Percentiles rank a stretch among this genome's conserved stretches.
Evolutionary conservation across 2,329 filamentous ascomycete species (phyloP).

Genomic region (Claviceps africana): DNA sequence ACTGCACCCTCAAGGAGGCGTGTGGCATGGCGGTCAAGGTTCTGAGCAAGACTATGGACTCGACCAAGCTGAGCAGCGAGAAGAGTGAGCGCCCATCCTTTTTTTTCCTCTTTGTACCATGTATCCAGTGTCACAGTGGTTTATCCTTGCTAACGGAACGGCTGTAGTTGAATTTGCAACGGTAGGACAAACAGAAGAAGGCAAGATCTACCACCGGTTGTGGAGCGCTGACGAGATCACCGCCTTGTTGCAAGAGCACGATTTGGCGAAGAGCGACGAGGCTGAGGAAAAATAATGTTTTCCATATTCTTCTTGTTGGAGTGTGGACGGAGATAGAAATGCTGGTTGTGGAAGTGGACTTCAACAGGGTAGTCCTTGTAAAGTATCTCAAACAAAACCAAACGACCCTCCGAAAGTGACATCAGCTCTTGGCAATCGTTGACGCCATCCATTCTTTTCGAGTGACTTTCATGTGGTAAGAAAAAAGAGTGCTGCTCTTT

Average conservation of each 20-base stretch:
- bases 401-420: not conserved
- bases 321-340: slow-evolving; percentile 5
- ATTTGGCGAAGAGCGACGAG: slow-evolving; percentile 75
- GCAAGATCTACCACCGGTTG: slow-evolving; percentile 94
- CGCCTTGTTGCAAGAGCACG: slow-evolving; percentile 84
- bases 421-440: not conserved
- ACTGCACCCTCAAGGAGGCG: slow-evolving; percentile 89
- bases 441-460: not conserved
- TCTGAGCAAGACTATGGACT: slow-evolving; percentile 99
- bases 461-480: not conserved
- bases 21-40: slow-evolving; percentile 98
- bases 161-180: slow-evolving; percentile 86
- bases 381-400: slow-evolving; percentile 8
- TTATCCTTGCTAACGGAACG: slow-evolving; percentile 8
- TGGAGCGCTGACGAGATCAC: slow-evolving; percentile 97
- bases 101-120: not conserved
- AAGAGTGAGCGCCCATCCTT: slow-evolving; percentile 61
- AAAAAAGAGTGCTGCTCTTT: not conserved
- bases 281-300: slow-evolving; percentile 45
- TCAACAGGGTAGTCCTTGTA: slow-evolving; percentile 6
- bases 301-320: not conserved
- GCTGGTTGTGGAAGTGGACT: slow-evolving; percentile 5
- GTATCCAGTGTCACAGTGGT: not conserved
- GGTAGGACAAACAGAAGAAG: slow-evolving; percentile 85
- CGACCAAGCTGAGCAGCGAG: slow-evolving; percentile 95